Evolutionary conservation across 1,139 yeast genomes (phyloP), one percentile per base, ranked within the genome.

Genomic region (Zhuliangozyma parablackwelliae): DNA sequence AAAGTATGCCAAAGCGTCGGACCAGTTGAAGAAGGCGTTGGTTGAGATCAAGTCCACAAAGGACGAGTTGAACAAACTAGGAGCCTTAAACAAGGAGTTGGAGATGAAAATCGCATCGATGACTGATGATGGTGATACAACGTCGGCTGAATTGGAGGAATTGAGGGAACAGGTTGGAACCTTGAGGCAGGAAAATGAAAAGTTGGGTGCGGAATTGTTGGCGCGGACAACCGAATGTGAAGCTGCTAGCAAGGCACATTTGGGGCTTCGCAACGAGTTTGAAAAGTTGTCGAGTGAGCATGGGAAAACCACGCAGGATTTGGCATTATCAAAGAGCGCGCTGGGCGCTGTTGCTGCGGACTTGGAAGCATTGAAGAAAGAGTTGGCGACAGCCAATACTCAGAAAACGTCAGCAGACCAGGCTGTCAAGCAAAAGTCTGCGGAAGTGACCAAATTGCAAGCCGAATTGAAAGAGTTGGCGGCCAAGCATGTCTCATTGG

Each of bases 151-250:
- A 27, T 29, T 42, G 20, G 33, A 30, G 23, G 26, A 26, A 23
- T 37, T 29, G 39, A 26, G 28, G 7, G 41, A 34, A n/a, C 54
- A 64, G 12, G 35, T 59, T 2, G 41, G 39, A 21, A 25, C 40
- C 1, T 35, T 33, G 16, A 26, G 29, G n/a, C 35, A 33, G n/a
- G 33, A 43, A n/a, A 29, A 37, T 23, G 39, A 37, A 23, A 29
- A 28, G n/a, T 35, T 43, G 21, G 36, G 10, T 11, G 28, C 32
- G 8, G 16, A 16, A 3, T 16, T 16, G 16, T 16, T 16, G 16
- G 16, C 16, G 16, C 16, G 16, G 16, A 16, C 16, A 16, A 16
- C 16, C 3, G 16, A 16, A 4, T 16, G 30, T 6, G 23, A 16
- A 11, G 16, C 36, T 10, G 20, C 29, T 7, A 16, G 16, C 16